phyloP scores from a whole-genome alignment of 2,329 filamentous ascomycete species.

The Fusarium miscanthi region DNA sequence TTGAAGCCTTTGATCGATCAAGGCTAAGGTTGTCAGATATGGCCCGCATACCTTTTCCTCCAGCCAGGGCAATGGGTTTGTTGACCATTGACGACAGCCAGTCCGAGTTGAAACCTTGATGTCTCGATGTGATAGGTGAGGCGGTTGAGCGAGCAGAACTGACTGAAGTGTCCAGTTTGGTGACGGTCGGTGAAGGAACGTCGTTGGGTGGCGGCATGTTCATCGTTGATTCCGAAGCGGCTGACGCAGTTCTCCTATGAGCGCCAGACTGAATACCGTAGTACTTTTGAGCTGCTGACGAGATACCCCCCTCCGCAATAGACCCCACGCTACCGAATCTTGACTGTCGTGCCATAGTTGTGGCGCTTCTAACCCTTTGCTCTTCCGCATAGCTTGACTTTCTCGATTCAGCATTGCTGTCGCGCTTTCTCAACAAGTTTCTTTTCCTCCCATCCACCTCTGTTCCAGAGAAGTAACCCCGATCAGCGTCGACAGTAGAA shows the following conservation, averaged over 20 bases:
- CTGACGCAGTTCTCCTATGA: slow-evolving; percentile 71
- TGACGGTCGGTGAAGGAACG: slow-evolving; percentile 66
- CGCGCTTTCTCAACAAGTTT: slow-evolving; percentile 84
- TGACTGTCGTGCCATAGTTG: slow-evolving; percentile 77
- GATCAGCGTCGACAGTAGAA: slow-evolving; percentile 74
- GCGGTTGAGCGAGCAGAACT: slow-evolving; percentile 54
- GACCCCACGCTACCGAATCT: slow-evolving; percentile 84
- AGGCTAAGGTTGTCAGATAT: slow-evolving; percentile 81
- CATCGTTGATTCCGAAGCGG: slow-evolving; percentile 65
- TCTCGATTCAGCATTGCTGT: slow-evolving; percentile 70
- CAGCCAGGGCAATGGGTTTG: slow-evolving; percentile 62
- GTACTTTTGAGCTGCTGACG: slow-evolving; percentile 77
- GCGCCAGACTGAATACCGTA: slow-evolving; percentile 64
- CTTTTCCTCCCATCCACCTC: slow-evolving; percentile 81
- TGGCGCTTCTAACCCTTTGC: slow-evolving; percentile 72
- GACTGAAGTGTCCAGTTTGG: slow-evolving; percentile 64
- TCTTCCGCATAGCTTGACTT: slow-evolving; percentile 84
- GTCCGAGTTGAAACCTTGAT: slow-evolving; percentile 62
- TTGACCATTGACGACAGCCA: slow-evolving; percentile 65
- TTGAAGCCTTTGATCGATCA: slow-evolving; percentile 64
- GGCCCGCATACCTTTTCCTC: slow-evolving; percentile 78
- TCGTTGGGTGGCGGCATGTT: slow-evolving; percentile 66
- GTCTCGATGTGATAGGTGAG: slow-evolving; percentile 58
- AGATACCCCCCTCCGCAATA: slow-evolving; percentile 68
- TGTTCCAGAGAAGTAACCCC: slow-evolving; percentile 92